A percentile compares a stretch with the other conserved stretches of the same genome.
Evolutionary conservation across 495 filamentous ascomycete species (phyloP).

Genomic region (Neurospora tetrasperma): DNA sequence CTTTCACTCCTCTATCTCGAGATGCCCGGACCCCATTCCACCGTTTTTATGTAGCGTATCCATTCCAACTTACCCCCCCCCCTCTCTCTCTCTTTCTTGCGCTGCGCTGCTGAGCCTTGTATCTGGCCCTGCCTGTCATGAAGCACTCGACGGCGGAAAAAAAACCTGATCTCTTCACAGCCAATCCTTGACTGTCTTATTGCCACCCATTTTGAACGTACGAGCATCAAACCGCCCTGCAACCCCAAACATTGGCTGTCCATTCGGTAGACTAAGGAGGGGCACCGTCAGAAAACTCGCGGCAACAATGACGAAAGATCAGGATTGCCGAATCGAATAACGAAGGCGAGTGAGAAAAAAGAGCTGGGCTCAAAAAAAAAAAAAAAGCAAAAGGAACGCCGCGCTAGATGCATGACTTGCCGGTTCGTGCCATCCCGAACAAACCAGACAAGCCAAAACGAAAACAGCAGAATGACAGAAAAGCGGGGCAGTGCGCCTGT

Average conservation of each 20-base stretch:
- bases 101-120: background rate
- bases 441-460: background rate
- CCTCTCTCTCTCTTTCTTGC: too few species aligned
- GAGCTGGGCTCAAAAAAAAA: background rate
- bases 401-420: slow-evolving; percentile 14
- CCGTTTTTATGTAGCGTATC: background rate
- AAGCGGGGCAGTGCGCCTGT: background rate
- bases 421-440: background rate
- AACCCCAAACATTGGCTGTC: background rate
- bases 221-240: background rate
- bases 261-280: background rate
- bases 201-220: background rate
- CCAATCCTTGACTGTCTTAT: background rate
- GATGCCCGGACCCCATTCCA: background rate
- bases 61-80: background rate
- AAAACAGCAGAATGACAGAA: background rate
- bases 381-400: slow-evolving; percentile 11
- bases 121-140: background rate
- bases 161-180: background rate
- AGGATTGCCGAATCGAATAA: background rate
- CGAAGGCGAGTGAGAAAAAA: background rate
- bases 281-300: background rate
- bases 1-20: background rate
- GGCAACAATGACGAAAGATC: background rate
- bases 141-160: too few species aligned